phyloP scores from a whole-genome alignment of 2,329 filamentous ascomycete species.

The Monilinia aucupariae region DNA sequence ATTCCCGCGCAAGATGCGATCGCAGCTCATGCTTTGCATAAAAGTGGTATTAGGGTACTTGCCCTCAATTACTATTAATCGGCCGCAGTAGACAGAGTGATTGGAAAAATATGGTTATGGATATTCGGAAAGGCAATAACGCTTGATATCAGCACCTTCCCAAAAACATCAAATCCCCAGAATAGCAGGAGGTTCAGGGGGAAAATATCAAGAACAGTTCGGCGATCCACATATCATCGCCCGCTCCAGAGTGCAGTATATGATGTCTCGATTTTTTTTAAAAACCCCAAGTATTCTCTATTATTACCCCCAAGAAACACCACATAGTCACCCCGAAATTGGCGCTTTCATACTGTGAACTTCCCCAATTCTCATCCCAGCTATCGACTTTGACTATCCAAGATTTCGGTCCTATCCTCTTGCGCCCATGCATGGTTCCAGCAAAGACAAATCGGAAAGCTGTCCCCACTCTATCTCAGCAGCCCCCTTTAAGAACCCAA shows the following conservation, averaged over 20 bases:
- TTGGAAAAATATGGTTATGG: no score
- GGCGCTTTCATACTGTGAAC: not conserved
- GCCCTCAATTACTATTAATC: not conserved
- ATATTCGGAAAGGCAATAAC: not conserved
- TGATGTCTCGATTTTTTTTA: not conserved
- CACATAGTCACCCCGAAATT: not conserved
- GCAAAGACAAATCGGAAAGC: not conserved
- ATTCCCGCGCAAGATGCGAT: not conserved
- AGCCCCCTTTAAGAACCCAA: not conserved
- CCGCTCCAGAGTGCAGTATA: not conserved
- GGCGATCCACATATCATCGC: not conserved
- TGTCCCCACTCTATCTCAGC: conserved; percentile 6
- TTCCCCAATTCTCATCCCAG: not conserved
- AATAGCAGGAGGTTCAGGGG: not conserved
- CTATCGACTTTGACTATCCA: not conserved
- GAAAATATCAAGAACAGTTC: not conserved
- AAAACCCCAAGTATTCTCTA: no score
- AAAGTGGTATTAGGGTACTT: not conserved
- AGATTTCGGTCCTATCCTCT: not conserved
- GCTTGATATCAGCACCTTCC: not conserved
- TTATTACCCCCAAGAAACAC: not conserved
- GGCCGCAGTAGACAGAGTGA: not conserved
- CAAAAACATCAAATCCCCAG: not conserved
- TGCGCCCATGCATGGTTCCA: not conserved
- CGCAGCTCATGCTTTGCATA: no score